Conservation (phyloP, 192 early-diverging fungal genomes). For the Coemansia sp. region DNA sequence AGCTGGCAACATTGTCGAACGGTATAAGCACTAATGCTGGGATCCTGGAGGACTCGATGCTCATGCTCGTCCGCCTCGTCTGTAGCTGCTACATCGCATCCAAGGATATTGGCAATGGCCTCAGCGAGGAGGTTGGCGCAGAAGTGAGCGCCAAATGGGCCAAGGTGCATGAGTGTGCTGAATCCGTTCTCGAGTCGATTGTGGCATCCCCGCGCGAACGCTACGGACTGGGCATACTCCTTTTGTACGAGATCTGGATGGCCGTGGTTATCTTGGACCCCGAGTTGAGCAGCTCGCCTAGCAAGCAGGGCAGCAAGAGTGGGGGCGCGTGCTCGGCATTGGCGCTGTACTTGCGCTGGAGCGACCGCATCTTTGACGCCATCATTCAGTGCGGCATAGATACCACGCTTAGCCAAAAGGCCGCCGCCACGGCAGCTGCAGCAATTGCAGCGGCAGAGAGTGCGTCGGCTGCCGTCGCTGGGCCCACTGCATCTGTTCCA, state of each 20-base stretch:
- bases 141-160: conserved; percentile 9
- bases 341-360: conserved; percentile 47
- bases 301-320: neutral
- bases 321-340: conserved; percentile 13
- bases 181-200: conserved; percentile 33
- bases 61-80: conserved; percentile 50
- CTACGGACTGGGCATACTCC: conserved; percentile 36
- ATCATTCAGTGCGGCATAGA: conserved; percentile 28
- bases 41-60: conserved; percentile 46
- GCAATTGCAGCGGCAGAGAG: neutral
- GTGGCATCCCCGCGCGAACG: conserved; percentile 25
- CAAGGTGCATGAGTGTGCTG: conserved; percentile 31
- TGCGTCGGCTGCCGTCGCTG: conserved; percentile 8
- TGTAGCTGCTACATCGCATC: conserved; percentile 42
- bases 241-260: conserved; percentile 56
- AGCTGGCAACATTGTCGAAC: conserved; percentile 16
- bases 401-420: conserved; percentile 13
- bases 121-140: neutral
- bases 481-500: neutral
- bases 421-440: conserved; percentile 22
- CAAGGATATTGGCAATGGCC: neutral
- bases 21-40: conserved; percentile 46
- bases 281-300: conserved; percentile 18
- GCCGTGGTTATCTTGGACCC: conserved; percentile 42
- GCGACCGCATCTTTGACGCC: conserved; percentile 42